Percentiles rank a stretch among this genome's conserved stretches.
Conservation (phyloP, 371 early-diverging fungal species). For the Mucor mucedo region DNA sequence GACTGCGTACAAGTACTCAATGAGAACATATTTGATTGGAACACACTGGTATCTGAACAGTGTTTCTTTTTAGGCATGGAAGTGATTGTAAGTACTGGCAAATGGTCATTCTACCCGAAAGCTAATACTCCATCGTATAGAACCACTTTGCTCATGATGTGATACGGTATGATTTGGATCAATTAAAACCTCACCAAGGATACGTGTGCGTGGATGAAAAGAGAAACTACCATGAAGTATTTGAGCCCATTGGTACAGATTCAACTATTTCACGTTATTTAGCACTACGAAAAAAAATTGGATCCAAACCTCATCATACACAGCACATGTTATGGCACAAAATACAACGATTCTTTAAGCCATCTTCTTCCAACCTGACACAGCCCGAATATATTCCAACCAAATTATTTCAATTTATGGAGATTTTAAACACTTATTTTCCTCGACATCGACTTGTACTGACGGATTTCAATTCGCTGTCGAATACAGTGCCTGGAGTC, state of each 20-base stretch:
- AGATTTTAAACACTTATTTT: constrained; percentile 70
- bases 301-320: constrained; percentile 56
- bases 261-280: constrained; percentile 73
- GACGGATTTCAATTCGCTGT: constrained; percentile 80
- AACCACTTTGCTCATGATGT: constrained; percentile 94
- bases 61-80: constrained; percentile 92
- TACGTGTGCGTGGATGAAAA: constrained; percentile 77
- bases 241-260: constrained; percentile 72
- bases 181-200: constrained; percentile 74
- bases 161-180: constrained; percentile 77
- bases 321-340: constrained; percentile 39
- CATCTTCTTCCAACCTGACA: constrained; percentile 79
- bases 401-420: constrained; percentile 68
- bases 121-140: constrained; percentile 27
- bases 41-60: constrained; percentile 60
- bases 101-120: too few relatives aligned
- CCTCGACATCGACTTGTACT: constrained; percentile 83
- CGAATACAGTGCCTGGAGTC: constrained; percentile 74
- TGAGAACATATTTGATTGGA: constrained; percentile 87
- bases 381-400: constrained; percentile 88
- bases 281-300: constrained; percentile 47
- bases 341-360: constrained; percentile 70
- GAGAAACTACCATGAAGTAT: constrained; percentile 79
- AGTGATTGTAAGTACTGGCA: constrained; percentile 64
- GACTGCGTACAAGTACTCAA: constrained; percentile 74